Conservation (phyloP, 78 protist genomes). For the Mastigamoeba balamuthi region DNA sequence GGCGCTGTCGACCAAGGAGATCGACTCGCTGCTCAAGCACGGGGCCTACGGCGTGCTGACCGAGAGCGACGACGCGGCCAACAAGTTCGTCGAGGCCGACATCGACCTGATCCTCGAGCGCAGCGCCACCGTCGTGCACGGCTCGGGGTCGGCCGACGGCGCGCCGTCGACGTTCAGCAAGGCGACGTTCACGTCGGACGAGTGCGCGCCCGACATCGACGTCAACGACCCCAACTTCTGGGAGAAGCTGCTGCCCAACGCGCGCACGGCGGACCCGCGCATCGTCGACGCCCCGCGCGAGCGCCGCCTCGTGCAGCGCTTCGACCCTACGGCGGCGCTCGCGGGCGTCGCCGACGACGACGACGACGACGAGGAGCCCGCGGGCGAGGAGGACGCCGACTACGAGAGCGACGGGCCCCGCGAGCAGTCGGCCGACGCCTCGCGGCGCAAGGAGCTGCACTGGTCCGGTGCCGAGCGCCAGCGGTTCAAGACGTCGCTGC, state of each 20-base stretch:
- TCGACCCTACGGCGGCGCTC: constrained; percentile 4
- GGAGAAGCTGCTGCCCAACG: constrained; percentile 40
- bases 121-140: constrained; percentile 14
- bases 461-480: constrained; percentile 32
- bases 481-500: constrained; percentile 18
- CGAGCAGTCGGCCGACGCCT: neutral
- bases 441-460: neutral
- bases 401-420: neutral
- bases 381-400: constrained; percentile 11
- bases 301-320: constrained; percentile 37
- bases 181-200: constrained; percentile 37
- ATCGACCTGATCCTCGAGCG: constrained; percentile 57
- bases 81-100: constrained; percentile 58
- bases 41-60: constrained; percentile 54
- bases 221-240: constrained; percentile 67
- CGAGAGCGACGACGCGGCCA: constrained; percentile 31
- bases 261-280: constrained; percentile 2
- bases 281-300: constrained; percentile 9
- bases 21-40: constrained; percentile 39
- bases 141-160: constrained; percentile 9
- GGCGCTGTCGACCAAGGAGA: constrained; percentile 2
- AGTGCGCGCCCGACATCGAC: constrained; percentile 20
- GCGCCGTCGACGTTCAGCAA: constrained; percentile 22
- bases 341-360: constrained; percentile 6
- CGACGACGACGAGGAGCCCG: constrained; percentile 24